These are phyloP conservation scores for Colletotrichum tanaceti DNA, from an alignment of 2,329 filamentous ascomycete species.

Conservation along the genomic window DNA sequence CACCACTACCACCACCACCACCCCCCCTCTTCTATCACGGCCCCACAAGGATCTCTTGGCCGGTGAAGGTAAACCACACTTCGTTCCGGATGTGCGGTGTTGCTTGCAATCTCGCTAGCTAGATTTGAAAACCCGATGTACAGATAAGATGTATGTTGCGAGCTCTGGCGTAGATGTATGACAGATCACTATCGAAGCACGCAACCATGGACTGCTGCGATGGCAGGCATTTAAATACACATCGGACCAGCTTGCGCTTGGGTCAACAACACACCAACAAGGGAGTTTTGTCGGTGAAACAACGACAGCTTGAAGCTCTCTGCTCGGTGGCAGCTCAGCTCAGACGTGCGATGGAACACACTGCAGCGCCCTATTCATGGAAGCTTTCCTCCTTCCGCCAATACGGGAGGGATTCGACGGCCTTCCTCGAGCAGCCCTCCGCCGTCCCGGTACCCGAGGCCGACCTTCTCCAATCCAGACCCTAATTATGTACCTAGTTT, in stretches of 20 bases:
- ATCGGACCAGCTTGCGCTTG: not conserved
- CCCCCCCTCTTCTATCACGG: not conserved
- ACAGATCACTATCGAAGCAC: not conserved
- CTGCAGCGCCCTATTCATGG: not conserved
- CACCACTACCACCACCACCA: too few relatives aligned
- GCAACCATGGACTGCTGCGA: not conserved
- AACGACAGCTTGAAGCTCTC: not conserved
- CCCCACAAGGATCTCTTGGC: not conserved
- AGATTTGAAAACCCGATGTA: not conserved
- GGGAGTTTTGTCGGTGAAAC: not conserved
- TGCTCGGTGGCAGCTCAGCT: not conserved
- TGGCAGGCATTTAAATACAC: too few relatives aligned
- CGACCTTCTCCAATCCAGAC: too few relatives aligned
- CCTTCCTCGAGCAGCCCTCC: too few relatives aligned
- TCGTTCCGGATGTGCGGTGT: not conserved
- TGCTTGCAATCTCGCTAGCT: too few relatives aligned
- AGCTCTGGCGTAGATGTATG: not conserved
- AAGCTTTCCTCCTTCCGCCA: not conserved
- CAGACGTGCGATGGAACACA: not conserved
- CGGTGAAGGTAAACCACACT: not conserved
- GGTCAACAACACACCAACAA: slow-evolving; percentile 5
- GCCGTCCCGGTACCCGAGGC: too few relatives aligned
- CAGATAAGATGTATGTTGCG: not conserved
- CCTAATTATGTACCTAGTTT: too few relatives aligned
- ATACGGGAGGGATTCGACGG: not conserved